Evolutionary conservation across 2,329 filamentous ascomycete genomes (phyloP), one percentile per base, ranked within the genome.

Genomic region (Sclerotinia trifoliorum): DNA sequence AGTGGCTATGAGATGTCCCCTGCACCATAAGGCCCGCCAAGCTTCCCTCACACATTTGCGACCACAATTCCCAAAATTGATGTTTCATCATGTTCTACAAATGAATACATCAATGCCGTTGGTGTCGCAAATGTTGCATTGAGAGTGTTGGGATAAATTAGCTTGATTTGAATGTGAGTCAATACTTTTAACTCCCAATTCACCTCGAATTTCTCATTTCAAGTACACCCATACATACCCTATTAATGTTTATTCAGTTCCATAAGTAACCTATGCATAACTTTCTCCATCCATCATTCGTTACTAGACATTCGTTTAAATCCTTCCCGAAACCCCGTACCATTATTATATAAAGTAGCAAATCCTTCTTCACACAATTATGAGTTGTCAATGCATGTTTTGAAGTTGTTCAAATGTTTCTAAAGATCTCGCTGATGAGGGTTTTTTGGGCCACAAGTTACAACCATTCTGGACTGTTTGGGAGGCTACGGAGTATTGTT

Each of bases 21-120:
- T 52, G 61, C 48, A 44, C 35, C 29, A 35, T 21, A 64, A 64
- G 19, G 35, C 17, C 49, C 49, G 49, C 62, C 62, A 65, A 65
- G 49, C 32, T 55, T 49, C 26, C 58, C 44, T 65, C 55, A 49
- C 51, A 55, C 29, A 64, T 55, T 64, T 42, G n/a, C 35, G 24
- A 64, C 35, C 35, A 54, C 32, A 55, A 64, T 42, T 42, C 61
- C 44, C n/a, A 55, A 64, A 17, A 54, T 64, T 64, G 44, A 8
- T 64, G 61, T 64, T 64, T 64, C 61, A 64, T 55, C 24, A n/a
- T 64, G 61, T 52, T 64, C 48, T 42, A 64, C 29, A 52, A 26
- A 24, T 29, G 29, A 44, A 55, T 21, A 64, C 17, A 55, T 42
- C 49, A 64, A 55, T 52, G 61, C n/a, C 49, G 29, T 39, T 52